Evolutionary conservation across 208 protist genomes (phyloP), one percentile per base, ranked within the genome.

Genomic region (Leishmania major): DNA sequence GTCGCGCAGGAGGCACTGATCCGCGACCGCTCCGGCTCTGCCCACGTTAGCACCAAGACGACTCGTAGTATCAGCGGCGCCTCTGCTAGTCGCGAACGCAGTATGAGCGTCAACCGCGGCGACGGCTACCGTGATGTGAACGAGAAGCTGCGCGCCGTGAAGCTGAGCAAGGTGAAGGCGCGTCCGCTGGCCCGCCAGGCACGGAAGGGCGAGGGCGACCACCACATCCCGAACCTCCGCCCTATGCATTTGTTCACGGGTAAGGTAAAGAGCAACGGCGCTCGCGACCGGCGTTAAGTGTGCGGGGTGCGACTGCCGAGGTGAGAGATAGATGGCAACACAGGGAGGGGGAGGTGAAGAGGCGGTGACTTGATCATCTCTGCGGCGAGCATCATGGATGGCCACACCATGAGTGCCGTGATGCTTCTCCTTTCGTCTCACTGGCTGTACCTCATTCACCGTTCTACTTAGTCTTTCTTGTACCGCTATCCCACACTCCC

Each of bases 171-270:
- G 77, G 89, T 97, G 55, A 96, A 97, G 88, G 79, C 77, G 15
- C 90, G 91, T 17, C 89, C 90, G 62, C 90, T 90, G 53, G 91
- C 91, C 47, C 88, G 89, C 53, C 87, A 93, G 77, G 97, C 91
- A 5, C 94, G 90, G 73, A 97, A 96, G 83, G 95, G 98, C 66
- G 99, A 99, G 88, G 94, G 95, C 77, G 99, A 99, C 86, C 93
- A 98, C 78, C 89, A 94, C 87, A 87, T 99, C 51, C 91, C 88
- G 74, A 96, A 97, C 91, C 75, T 98, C 31, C 99, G 94, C 87
- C 99, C 99, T 25, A 99, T 99, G 90, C 99, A 99, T 91, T 88
- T 99, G 72, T 99, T 99, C 85, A 95, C 98, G 45, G 99, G 99
- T 81, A 99, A 99, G 95, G 96, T 98, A 77, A 98, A 98, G 88